Evolutionary conservation across 129 eudicot species (phyloP), one percentile per base, ranked within the genome.

Genomic region (Sambucus nigra): DNA sequence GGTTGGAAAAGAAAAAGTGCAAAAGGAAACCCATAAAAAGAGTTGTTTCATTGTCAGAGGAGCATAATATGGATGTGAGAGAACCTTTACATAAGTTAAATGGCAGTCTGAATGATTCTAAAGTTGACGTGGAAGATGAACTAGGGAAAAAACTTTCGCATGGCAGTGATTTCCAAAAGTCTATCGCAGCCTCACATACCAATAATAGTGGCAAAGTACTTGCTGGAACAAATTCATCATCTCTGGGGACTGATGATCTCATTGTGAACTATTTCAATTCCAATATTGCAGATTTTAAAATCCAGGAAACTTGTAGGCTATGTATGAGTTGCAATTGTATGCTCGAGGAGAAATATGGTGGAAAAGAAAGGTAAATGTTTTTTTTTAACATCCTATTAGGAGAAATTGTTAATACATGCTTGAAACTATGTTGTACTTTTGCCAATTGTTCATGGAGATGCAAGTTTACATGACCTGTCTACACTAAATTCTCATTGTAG

Each of bases 11-110:
- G 61, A 63, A 55, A 51, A 62, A 55, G 62, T 40, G 55, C 46
- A 78, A 59, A 68, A 80, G 73, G 51, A 78, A 68, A 57, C 69
- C 74, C 0, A 71, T 57, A 38, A 75, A 65, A 52, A 80, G 95
- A 71, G 59, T 81, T 62, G 60, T 80, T 55, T 78, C 82, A 27
- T 64, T 84, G 44, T 33, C 64, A 15, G 80, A 63, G 29, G 72
- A 54, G 57, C 56, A 65, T 1, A 59, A 3, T 47, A 38, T 26
- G 29, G 70, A 60, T 62, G 53, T 7, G 58, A n/a, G n/a, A 17
- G 62, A 26, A 27, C 16, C 67, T 2, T 70, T 68, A 22, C 56
- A 25, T 52, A 61, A 23, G 42, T 42, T 69, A 11, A 38, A 25
- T 50, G 78, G 63, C 10, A 21, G 25, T 29, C 25, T 62, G 47